A percentile compares a stretch with the other conserved stretches of the same genome.
Evolutionary conservation across 768 basidiomycete genomes (phyloP).

Genomic region (Mycena latifolia): DNA sequence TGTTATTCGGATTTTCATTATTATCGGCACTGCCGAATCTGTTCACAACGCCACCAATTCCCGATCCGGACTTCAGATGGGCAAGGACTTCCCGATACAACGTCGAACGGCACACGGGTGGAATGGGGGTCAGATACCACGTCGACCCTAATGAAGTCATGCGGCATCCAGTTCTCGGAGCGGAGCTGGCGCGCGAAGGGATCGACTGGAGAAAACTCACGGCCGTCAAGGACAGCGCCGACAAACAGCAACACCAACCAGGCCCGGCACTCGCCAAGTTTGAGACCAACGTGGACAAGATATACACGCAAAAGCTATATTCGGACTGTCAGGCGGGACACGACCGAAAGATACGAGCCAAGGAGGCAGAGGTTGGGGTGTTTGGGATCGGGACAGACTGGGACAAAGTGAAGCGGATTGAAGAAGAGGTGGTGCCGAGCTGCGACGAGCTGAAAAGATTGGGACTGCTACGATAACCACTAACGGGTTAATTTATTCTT

Average conservation of each 20-base stretch:
- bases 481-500: slow-evolving; percentile 34
- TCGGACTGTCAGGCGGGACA: slow-evolving; percentile 77
- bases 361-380: slow-evolving; percentile 84
- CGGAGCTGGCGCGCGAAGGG: slow-evolving; percentile 71
- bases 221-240: slow-evolving; percentile 40
- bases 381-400: slow-evolving; percentile 95
- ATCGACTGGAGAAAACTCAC: slow-evolving; percentile 52
- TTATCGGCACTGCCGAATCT: slow-evolving; percentile 84
- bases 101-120: slow-evolving; percentile 77
- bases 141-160: slow-evolving; percentile 85
- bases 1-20: slow-evolving; percentile 88
- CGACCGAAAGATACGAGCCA: slow-evolving; percentile 75
- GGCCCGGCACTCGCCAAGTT: slow-evolving; percentile 69
- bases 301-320: slow-evolving; percentile 79
- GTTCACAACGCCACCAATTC: slow-evolving; percentile 73
- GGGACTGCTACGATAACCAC: slow-evolving; percentile 61
- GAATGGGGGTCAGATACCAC: slow-evolving; percentile 83
- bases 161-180: slow-evolving; percentile 80
- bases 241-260: slow-evolving; percentile 36
- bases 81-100: slow-evolving; percentile 69
- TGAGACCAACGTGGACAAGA: slow-evolving; percentile 81
- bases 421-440: slow-evolving; percentile 75
- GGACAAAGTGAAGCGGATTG: slow-evolving; percentile 85
- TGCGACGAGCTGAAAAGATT: slow-evolving; percentile 83
- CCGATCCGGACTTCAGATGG: slow-evolving; percentile 88